These are phyloP conservation scores for Neocatenulostroma microsporum DNA, from an alignment of 2,329 filamentous ascomycete species.

Conservation along the genomic window DNA sequence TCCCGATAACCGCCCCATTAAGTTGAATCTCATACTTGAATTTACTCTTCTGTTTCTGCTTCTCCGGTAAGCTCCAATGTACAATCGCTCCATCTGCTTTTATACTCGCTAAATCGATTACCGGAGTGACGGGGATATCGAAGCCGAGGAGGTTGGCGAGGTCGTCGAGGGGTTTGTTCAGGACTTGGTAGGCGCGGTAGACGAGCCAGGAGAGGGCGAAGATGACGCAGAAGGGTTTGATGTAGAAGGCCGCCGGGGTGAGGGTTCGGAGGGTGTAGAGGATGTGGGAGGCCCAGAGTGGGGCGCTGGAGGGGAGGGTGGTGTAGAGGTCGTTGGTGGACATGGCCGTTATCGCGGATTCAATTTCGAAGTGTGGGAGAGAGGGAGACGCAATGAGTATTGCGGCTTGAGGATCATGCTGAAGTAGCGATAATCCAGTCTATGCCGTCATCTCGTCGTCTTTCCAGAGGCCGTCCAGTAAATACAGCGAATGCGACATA, in stretches of 20 bases:
- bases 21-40: constrained; percentile 87
- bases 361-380: no score
- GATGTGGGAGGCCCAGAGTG: not conserved
- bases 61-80: constrained; percentile 63
- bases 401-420: no score
- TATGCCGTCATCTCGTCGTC: no score
- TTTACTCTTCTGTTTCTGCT: constrained; percentile 52
- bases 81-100: constrained; percentile 79
- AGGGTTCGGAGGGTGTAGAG: constrained; percentile 5
- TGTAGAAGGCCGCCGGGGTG: constrained; percentile 11
- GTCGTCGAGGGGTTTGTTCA: constrained; percentile 84
- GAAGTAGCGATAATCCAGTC: no score
- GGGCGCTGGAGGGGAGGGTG: not conserved
- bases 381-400: no score
- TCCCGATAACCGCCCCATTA: constrained; percentile 74
- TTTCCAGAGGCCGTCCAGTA: no score
- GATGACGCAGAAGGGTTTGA: not conserved
- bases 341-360: no score
- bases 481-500: no score
- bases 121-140: constrained; percentile 83
- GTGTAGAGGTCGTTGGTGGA: not conserved
- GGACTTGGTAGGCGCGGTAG: constrained; percentile 76
- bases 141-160: constrained; percentile 82
- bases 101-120: constrained; percentile 85
- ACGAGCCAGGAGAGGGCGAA: constrained; percentile 43